These are phyloP conservation scores for Nicotiana tomentosiformis DNA, from an alignment of 257 asterid genomes.

Conservation along the genomic window DNA sequence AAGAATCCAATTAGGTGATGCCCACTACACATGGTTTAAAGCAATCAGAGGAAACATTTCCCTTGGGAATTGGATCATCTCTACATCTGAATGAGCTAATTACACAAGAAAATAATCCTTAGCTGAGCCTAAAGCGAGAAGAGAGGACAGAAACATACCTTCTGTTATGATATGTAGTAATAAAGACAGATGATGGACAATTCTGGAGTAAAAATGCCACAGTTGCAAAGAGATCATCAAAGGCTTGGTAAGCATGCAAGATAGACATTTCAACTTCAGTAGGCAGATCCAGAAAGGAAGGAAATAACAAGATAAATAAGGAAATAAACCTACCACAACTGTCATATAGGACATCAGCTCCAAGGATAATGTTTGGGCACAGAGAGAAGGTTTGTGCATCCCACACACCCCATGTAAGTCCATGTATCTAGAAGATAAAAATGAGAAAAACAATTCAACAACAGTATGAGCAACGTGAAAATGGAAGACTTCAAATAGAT, in stretches of 20 bases:
- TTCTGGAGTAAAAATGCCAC: slow-evolving; percentile 67
- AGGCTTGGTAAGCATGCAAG: slow-evolving; percentile 45
- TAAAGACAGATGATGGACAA: slow-evolving; percentile 63
- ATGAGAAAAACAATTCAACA: not conserved
- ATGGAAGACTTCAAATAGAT: slow-evolving; percentile 4
- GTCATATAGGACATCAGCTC: slow-evolving; percentile 91
- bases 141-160: slow-evolving; percentile 43
- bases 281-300: not conserved
- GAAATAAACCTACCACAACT: slow-evolving; percentile 43
- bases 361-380: slow-evolving; percentile 80
- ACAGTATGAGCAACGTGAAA: not conserved
- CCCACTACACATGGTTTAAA: slow-evolving; percentile 46
- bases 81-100: not conserved
- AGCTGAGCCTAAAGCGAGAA: slow-evolving; percentile 10
- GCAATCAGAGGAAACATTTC: not conserved
- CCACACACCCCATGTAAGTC: slow-evolving; percentile 92
- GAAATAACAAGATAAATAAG: not conserved
- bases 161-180: slow-evolving; percentile 86
- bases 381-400: slow-evolving; percentile 52
- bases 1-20: slow-evolving; percentile 86
- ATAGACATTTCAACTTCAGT: slow-evolving; percentile 13
- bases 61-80: not conserved
- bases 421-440: slow-evolving; percentile 47
- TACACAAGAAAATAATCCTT: not conserved
- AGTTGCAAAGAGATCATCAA: slow-evolving; percentile 83